Conservation (phyloP, 768 basidiomycete species). For the Suillus lakei region DNA sequence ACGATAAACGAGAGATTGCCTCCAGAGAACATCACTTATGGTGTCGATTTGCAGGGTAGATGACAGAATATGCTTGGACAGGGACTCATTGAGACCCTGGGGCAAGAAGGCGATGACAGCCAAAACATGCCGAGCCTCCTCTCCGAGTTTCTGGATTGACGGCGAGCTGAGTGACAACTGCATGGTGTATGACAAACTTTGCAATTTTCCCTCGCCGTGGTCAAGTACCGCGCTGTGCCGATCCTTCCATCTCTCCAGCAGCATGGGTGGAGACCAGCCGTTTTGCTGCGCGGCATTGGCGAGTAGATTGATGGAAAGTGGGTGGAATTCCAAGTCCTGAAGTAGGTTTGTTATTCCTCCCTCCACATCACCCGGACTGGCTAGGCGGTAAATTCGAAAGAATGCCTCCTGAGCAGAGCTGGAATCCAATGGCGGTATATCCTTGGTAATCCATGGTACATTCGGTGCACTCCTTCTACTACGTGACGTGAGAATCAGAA, state of each 20-base stretch:
- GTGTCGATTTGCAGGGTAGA: neutral
- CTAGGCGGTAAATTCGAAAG: too few species aligned
- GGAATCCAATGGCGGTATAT: too few species aligned
- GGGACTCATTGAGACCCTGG: conserved; percentile 1
- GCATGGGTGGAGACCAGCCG: neutral
- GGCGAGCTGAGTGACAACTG: neutral
- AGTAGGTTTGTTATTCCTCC: too few species aligned
- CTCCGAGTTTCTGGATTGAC: neutral
- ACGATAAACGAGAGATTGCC: conserved; percentile 1
- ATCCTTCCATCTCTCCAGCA: neutral
- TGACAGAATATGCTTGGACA: neutral
- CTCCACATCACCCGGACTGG: too few species aligned
- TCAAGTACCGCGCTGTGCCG: neutral
- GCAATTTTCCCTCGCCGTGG: neutral
- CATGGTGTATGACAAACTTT: neutral
- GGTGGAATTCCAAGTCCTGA: too few species aligned
- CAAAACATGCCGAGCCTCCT: neutral
- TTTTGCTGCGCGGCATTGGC: conserved; percentile 7
- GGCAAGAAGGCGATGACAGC: conserved; percentile 4
- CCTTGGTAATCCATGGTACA: too few species aligned
- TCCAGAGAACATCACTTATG: neutral
- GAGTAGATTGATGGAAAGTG: neutral
- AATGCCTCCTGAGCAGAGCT: too few species aligned
- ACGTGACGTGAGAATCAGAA: too few species aligned
- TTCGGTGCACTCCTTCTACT: too few species aligned